A percentile compares a stretch with the other conserved stretches of the same genome.
phyloP scores from a whole-genome alignment of 106 monocot species.

The Chionographis japonica region DNA sequence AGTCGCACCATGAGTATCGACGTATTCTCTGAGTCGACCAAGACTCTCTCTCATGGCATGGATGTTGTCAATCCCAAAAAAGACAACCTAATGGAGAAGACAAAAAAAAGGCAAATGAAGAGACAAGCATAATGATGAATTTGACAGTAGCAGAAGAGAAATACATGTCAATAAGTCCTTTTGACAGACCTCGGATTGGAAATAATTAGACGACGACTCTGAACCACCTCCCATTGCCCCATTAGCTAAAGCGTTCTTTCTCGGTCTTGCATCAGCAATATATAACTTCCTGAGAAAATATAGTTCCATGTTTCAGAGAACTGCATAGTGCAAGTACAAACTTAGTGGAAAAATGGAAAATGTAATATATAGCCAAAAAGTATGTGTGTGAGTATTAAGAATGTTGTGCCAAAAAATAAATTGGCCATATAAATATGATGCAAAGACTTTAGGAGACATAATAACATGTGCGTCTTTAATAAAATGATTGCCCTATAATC shows the following conservation, averaged over 20 bases:
- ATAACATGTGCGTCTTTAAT: too few species aligned
- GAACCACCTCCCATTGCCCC: conserved; percentile 97
- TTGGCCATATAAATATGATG: too few species aligned
- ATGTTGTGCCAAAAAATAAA: too few species aligned
- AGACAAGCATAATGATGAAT: not conserved
- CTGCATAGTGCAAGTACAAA: not conserved
- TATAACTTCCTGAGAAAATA: conserved; percentile 75
- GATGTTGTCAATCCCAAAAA: conserved; percentile 92
- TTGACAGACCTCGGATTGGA: conserved; percentile 74
- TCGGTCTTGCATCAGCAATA: conserved; percentile 97
- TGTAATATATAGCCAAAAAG: not conserved
- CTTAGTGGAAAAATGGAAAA: not conserved
- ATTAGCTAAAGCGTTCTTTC: conserved; percentile 95
- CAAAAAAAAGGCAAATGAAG: not conserved
- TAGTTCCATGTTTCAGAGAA: not conserved
- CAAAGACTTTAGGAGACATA: too few species aligned
- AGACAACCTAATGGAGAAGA: conserved; percentile 59
- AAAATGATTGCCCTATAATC: too few species aligned
- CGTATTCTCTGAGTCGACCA: conserved; percentile 83
- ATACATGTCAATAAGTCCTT: not conserved
- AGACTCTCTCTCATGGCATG: conserved; percentile 98
- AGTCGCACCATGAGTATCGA: conserved; percentile 87
- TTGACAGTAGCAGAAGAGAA: not conserved
- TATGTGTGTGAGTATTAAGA: too few species aligned
- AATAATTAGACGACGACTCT: conserved; percentile 96